Evolutionary conservation across 371 early-diverging fungal species (phyloP).

Genomic region (Mucor racemosus): DNA sequence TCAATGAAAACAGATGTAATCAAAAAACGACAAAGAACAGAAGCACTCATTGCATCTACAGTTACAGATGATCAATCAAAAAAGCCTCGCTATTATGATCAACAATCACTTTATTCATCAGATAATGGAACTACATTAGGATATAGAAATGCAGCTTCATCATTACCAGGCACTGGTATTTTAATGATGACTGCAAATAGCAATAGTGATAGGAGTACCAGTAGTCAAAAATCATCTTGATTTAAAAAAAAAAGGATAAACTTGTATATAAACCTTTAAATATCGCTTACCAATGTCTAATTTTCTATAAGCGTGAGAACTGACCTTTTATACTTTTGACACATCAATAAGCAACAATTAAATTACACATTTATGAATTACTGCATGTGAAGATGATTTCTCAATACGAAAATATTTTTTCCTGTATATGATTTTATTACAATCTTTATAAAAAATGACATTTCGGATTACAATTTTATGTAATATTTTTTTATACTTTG

Average conservation of each 20-base stretch:
- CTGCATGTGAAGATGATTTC: too few species aligned
- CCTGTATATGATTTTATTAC: too few species aligned
- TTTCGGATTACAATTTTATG: neutral
- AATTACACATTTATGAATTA: too few species aligned
- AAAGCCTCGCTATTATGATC: constrained; percentile 26
- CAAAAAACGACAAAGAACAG: constrained; percentile 79
- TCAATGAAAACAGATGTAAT: constrained; percentile 84
- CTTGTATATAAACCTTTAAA: neutral
- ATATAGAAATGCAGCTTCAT: constrained; percentile 14
- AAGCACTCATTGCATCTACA: constrained; percentile 32
- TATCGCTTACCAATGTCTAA: neutral
- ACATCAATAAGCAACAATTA: too few species aligned
- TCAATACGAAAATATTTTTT: too few species aligned
- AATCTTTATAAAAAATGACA: too few species aligned
- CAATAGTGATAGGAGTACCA: neutral
- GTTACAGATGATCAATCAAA: constrained; percentile 13
- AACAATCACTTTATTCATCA: constrained; percentile 10
- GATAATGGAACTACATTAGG: constrained; percentile 2
- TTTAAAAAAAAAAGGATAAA: neutral
- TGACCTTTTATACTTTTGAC: too few species aligned
- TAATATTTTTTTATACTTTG: neutral
- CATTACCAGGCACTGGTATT: constrained; percentile 32
- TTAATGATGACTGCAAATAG: constrained; percentile 27
- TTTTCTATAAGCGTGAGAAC: neutral
- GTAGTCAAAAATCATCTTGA: neutral